A percentile compares a stretch with the other conserved stretches of the same genome.
These are phyloP conservation scores for Phlyctochytrium bullatum DNA, from an alignment of 192 early-diverging fungal species.

Conservation along the genomic window DNA sequence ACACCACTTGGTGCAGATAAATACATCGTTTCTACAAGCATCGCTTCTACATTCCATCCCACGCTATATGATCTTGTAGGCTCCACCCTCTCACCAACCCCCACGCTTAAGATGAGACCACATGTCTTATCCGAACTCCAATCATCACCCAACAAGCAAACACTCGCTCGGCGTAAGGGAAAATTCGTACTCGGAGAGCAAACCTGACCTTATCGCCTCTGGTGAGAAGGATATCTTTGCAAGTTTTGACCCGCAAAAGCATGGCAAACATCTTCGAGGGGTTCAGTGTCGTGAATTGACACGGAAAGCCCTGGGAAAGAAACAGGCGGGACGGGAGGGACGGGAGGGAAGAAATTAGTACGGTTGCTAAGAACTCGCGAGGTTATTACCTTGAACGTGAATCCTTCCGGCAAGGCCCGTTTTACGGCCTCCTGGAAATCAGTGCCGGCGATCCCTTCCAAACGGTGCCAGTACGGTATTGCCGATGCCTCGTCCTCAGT, in stretches of 20 bases:
- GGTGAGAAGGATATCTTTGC: conserved; percentile 34
- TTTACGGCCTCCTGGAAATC: conserved; percentile 28
- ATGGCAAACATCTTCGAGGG: conserved; percentile 26
- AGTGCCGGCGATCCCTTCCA: conserved; percentile 4
- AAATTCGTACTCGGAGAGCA: conserved; percentile 30
- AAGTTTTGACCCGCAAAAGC: conserved; percentile 21
- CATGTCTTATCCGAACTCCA: conserved; percentile 27
- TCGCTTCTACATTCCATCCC: too few relatives aligned
- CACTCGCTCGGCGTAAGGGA: conserved; percentile 30
- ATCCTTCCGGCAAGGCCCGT: conserved; percentile 27
- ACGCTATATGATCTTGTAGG: too few relatives aligned
- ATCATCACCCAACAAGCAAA: conserved; percentile 46
- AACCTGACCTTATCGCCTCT: conserved; percentile 41
- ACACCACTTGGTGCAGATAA: too few relatives aligned
- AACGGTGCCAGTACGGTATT: background rate
- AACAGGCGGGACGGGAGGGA: background rate
- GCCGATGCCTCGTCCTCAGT: too few relatives aligned
- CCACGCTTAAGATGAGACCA: too few relatives aligned
- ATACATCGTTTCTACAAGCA: too few relatives aligned
- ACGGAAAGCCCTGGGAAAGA: conserved; percentile 27
- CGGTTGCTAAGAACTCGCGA: background rate
- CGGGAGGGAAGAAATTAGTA: too few relatives aligned
- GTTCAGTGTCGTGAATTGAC: conserved; percentile 29
- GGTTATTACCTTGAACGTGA: conserved; percentile 28
- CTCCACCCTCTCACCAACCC: too few relatives aligned